Percentiles rank a stretch among this genome's conserved stretches.
phyloP scores from a whole-genome alignment of 2,329 filamentous ascomycete genomes.

The Rosellinia necatrix region DNA sequence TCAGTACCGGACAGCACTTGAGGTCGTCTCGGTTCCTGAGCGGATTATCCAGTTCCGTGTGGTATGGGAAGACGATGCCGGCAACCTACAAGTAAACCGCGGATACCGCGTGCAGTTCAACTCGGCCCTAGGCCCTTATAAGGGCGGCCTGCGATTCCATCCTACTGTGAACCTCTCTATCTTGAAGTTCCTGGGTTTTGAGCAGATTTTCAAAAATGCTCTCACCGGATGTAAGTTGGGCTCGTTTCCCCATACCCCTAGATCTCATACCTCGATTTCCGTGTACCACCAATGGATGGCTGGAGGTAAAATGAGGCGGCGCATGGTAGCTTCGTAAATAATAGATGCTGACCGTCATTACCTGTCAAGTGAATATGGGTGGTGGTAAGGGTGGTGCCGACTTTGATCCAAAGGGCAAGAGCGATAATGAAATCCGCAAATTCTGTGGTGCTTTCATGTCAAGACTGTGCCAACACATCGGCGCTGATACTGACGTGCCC shows the following conservation, averaged over 20 bases:
- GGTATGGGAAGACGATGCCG: conserved; percentile 94
- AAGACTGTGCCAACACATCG: conserved; percentile 94
- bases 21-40: conserved; percentile 88
- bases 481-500: conserved; percentile 92
- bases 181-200: conserved; percentile 97
- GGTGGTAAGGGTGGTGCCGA: conserved; percentile 97
- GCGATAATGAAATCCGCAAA: conserved; percentile 93
- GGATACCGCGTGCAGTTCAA: conserved; percentile 99
- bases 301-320: background rate
- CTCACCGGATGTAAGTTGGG: conserved; percentile 86
- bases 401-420: conserved; percentile 99
- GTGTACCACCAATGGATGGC: background rate
- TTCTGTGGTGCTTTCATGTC: conserved; percentile 98
- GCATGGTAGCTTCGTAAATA: background rate
- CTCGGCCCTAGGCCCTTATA: conserved; percentile 95
- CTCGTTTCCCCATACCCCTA: background rate
- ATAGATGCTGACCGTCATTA: conserved; percentile 9
- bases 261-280: background rate
- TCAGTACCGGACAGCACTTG: conserved; percentile 89
- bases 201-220: conserved; percentile 99
- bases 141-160: conserved; percentile 95
- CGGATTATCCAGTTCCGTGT: conserved; percentile 97
- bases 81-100: conserved; percentile 86
- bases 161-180: conserved; percentile 80
- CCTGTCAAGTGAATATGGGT: conserved; percentile 79